A percentile compares a stretch with the other conserved stretches of the same genome.
phyloP scores from a whole-genome alignment of 495 filamentous ascomycete genomes.

The Aspergillus bridgeri region DNA sequence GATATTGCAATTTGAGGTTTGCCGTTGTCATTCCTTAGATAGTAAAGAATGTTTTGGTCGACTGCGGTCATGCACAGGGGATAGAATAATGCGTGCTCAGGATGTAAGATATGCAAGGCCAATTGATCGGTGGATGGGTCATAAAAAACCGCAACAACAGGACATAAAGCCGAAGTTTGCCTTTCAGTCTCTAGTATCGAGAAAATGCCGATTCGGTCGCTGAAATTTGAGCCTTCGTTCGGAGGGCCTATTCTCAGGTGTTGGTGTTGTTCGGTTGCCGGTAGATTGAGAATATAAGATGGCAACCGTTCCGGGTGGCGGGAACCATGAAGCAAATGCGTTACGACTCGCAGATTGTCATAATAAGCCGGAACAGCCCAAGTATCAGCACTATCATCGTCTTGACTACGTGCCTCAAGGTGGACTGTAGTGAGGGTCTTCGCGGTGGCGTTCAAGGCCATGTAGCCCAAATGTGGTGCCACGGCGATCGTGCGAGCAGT shows the following conservation, averaged over 20 bases:
- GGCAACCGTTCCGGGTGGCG: neutral
- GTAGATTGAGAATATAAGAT: constrained; percentile 2
- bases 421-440: constrained; percentile 12
- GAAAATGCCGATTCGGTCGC: constrained; percentile 14
- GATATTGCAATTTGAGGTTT: constrained; percentile 20
- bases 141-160: constrained; percentile 10
- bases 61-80: constrained; percentile 13
- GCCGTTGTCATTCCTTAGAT: constrained; percentile 17
- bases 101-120: constrained; percentile 9
- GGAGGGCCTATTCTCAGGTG: neutral
- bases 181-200: neutral
- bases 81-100: constrained; percentile 1
- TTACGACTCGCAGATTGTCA: constrained; percentile 11
- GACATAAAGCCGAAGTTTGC: neutral
- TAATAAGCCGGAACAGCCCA: neutral
- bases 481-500: constrained; percentile 15
- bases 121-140: constrained; percentile 8
- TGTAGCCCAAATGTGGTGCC: constrained; percentile 6
- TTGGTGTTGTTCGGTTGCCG: neutral
- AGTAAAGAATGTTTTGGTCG: constrained; percentile 18
- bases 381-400: too few species aligned
- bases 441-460: constrained; percentile 7
- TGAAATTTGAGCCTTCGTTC: neutral
- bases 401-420: constrained; percentile 2
- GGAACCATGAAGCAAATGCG: constrained; percentile 6